Conservation (phyloP, 495 filamentous ascomycete species). For the Talaromyces thailandensis region DNA sequence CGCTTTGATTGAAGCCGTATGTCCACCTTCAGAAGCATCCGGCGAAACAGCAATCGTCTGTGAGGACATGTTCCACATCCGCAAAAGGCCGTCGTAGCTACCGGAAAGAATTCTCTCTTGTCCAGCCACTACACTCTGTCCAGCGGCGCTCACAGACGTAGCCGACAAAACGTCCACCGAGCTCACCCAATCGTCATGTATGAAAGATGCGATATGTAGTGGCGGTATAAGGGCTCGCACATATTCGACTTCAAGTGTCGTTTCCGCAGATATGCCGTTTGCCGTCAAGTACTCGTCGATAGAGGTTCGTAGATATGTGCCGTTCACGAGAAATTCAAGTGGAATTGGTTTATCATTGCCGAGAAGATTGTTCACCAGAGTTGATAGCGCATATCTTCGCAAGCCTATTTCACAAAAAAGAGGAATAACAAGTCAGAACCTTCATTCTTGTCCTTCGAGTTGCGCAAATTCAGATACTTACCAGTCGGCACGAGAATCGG, state of each 20-base stretch:
- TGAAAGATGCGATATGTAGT: slow-evolving; percentile 72
- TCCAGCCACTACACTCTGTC: slow-evolving; percentile 42
- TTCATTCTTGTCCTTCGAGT: neutral
- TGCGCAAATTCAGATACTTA: slow-evolving; percentile 23
- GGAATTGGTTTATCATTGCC: slow-evolving; percentile 69
- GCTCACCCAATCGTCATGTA: slow-evolving; percentile 95
- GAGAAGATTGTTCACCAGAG: slow-evolving; percentile 87
- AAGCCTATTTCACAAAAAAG: slow-evolving; percentile 42
- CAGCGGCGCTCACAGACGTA: slow-evolving; percentile 52
- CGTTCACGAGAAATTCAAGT: slow-evolving; percentile 92
- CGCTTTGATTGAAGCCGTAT: slow-evolving; percentile 66
- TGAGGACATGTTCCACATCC: slow-evolving; percentile 83
- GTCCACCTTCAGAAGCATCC: slow-evolving; percentile 53
- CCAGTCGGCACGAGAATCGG: slow-evolving; percentile 57
- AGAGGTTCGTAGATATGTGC: slow-evolving; percentile 77
- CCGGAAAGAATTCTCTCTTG: slow-evolving; percentile 74
- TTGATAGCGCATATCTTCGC: slow-evolving; percentile 82
- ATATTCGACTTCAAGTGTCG: slow-evolving; percentile 81
- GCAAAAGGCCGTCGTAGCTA: slow-evolving; percentile 78
- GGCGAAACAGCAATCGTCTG: slow-evolving; percentile 64
- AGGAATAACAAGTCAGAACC: neutral
- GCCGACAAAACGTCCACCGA: slow-evolving; percentile 76
- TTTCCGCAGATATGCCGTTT: slow-evolving; percentile 82
- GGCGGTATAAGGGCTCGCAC: slow-evolving; percentile 85
- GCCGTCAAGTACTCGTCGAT: slow-evolving; percentile 80